phyloP scores from a whole-genome alignment of 306 rosid species.

The Malus orientalis region DNA sequence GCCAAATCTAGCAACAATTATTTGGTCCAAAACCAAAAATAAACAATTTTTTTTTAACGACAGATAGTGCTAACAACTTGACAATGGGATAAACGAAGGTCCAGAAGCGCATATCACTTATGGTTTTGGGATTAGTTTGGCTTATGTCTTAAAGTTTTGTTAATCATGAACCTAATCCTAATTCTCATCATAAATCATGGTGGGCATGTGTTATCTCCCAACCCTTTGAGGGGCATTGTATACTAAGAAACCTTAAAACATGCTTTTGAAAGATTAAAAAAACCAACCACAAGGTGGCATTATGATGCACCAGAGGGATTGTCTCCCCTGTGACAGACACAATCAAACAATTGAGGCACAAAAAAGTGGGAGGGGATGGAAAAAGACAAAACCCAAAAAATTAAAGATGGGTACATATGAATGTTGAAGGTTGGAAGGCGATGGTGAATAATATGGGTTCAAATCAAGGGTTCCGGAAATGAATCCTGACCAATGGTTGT shows the following conservation, averaged over 20 bases:
- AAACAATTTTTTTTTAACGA: not conserved
- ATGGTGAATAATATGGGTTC: not conserved
- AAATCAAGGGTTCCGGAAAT: not conserved
- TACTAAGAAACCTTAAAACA: constrained; percentile 22
- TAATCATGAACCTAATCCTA: constrained; percentile 47
- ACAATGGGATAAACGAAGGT: constrained; percentile 12
- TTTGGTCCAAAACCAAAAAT: constrained; percentile 6
- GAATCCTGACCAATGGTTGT: not conserved
- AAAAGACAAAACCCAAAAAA: not conserved
- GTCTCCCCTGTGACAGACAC: constrained; percentile 59
- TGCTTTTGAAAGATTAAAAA: constrained; percentile 16
- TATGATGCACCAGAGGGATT: constrained; percentile 41
- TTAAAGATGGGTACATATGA: not conserved
- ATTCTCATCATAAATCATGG: constrained; percentile 54
- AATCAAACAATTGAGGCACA: constrained; percentile 21
- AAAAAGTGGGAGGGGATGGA: constrained; percentile 15
- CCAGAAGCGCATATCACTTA: constrained; percentile 8
- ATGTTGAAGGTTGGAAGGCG: constrained; percentile 1
- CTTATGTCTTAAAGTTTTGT: constrained; percentile 17
- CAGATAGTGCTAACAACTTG: constrained; percentile 15
- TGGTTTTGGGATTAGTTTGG: constrained; percentile 17
- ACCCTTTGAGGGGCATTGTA: constrained; percentile 14
- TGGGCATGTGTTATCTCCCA: constrained; percentile 35
- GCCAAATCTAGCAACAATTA: not conserved
- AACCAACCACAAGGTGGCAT: constrained; percentile 26